These are phyloP conservation scores for Diaporthe ilicicola DNA, from an alignment of 2,329 filamentous ascomycete genomes.

Conservation along the genomic window DNA sequence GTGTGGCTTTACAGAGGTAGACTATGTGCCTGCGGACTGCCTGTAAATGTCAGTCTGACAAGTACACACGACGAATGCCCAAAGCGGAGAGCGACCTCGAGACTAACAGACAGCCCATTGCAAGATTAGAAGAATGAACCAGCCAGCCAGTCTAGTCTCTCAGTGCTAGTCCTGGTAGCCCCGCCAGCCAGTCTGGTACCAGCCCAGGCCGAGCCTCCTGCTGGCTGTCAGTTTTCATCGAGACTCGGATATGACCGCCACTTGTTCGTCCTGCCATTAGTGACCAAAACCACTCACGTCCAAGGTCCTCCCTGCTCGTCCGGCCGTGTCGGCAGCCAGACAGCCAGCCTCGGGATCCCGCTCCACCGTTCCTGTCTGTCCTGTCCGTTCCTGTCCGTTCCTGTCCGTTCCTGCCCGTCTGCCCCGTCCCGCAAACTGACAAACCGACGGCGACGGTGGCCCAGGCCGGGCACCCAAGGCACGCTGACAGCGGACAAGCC, in stretches of 20 bases:
- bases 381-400: too few relatives aligned
- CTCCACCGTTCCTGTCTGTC: not conserved
- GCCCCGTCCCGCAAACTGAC: too few relatives aligned
- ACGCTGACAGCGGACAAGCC: not conserved
- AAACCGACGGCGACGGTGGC: not conserved
- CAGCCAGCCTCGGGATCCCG: not conserved
- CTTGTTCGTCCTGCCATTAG: conserved; percentile 27
- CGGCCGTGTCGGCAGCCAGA: not conserved
- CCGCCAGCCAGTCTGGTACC: not conserved
- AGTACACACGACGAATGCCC: not conserved
- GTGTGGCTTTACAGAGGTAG: too few relatives aligned
- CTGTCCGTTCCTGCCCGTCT: not conserved
- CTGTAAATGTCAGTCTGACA: too few relatives aligned
- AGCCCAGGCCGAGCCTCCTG: not conserved
- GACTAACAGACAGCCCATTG: not conserved
- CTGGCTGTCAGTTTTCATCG: conserved; percentile 3
- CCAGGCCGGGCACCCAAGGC: not conserved
- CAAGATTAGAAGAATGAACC: not conserved
- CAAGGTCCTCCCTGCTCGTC: conserved; percentile 30
- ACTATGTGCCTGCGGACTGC: too few relatives aligned
- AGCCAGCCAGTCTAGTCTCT: not conserved
- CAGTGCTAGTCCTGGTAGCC: too few relatives aligned
- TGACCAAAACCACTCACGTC: conserved; percentile 14
- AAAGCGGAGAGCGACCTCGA: conserved; percentile 23
- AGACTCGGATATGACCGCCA: conserved; percentile 31